phyloP scores from a whole-genome alignment of 257 asterid species.

The Ilex asprella region DNA sequence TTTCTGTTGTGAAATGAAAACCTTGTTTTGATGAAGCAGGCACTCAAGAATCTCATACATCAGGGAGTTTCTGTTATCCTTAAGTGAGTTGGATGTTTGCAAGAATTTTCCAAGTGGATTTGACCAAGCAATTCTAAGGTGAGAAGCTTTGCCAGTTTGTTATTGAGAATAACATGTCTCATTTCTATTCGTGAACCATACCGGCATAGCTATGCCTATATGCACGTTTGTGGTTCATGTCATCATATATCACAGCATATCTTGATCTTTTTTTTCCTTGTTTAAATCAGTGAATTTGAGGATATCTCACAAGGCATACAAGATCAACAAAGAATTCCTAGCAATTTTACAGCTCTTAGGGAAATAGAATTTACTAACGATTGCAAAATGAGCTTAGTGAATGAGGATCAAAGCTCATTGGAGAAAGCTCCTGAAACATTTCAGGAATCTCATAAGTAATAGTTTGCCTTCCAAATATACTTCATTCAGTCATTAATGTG shows the following conservation, averaged over 20 bases:
- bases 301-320: conserved; percentile 39
- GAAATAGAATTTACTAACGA: conserved; percentile 6
- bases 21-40: conserved; percentile 43
- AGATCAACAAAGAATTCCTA: conserved; percentile 54
- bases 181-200: no score
- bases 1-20: not conserved
- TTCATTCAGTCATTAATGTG: no score
- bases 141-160: conserved; percentile 2
- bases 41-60: conserved; percentile 42
- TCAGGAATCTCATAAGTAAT: conserved; percentile 33
- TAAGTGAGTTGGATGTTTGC: conserved; percentile 56
- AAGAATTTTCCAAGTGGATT: conserved; percentile 66
- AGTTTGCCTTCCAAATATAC: conserved; percentile 1
- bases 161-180: not conserved
- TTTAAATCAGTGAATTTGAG: conserved; percentile 48
- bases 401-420: conserved; percentile 39
- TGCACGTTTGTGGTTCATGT: no score
- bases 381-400: conserved; percentile 60
- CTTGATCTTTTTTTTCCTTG: no score
- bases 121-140: conserved; percentile 51
- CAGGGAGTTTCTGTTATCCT: conserved; percentile 62
- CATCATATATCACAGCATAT: no score
- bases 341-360: conserved; percentile 24
- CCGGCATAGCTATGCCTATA: no score
- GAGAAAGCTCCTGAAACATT: conserved; percentile 23